Conservation (phyloP, 805 yeast species). For the Yamadazyma takamatsuzukensis region DNA sequence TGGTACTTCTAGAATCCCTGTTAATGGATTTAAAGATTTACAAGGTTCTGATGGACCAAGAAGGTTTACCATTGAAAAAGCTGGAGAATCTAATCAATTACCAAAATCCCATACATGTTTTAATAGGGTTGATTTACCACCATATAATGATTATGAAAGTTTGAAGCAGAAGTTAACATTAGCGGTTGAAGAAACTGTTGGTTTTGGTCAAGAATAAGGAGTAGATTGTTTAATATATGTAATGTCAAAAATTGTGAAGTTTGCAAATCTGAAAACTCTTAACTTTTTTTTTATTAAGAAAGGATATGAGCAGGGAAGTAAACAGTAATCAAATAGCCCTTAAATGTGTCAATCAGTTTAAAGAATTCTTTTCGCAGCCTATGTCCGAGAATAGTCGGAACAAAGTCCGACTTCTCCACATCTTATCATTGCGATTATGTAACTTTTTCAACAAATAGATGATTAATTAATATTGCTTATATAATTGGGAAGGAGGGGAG, state of each 20-base stretch:
- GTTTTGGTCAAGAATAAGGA: slow-evolving; percentile 90
- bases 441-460: no score
- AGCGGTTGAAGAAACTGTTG: slow-evolving; percentile 98
- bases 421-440: no score
- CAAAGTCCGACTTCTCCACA: no score
- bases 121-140: slow-evolving; percentile 97
- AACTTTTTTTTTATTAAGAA: no score
- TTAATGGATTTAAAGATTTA: slow-evolving; percentile 95
- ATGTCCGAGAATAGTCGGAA: no score
- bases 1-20: slow-evolving; percentile 98
- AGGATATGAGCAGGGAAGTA: no score
- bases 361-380: no score
- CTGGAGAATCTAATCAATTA: slow-evolving; percentile 88
- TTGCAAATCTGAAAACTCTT: no score
- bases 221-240: neutral
- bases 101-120: slow-evolving; percentile 99
- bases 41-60: slow-evolving; percentile 99
- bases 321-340: no score
- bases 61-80: slow-evolving; percentile 96
- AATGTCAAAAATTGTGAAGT: no score
- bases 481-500: slow-evolving; percentile 1
- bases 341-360: no score
- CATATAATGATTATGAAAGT: slow-evolving; percentile 78
- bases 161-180: slow-evolving; percentile 86
- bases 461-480: neutral